Percentiles rank a stretch among this genome's conserved stretches.
Conservation (phyloP, 352 stramenopile genomes). For the Phytophthora macrochlamydospora region DNA sequence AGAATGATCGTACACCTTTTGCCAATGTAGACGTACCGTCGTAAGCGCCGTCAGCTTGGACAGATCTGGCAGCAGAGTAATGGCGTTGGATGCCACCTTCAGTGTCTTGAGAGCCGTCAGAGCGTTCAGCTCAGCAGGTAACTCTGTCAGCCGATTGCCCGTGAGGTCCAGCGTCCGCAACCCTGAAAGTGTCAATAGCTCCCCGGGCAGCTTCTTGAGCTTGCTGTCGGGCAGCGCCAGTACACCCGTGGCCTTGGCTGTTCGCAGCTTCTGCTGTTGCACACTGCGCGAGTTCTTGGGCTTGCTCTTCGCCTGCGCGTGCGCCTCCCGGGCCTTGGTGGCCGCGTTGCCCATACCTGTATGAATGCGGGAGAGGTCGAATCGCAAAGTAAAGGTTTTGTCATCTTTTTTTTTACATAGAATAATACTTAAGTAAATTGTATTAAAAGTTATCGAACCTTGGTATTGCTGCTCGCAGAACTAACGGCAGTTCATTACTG, state of each 20-base stretch:
- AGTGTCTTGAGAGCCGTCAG: slow-evolving; percentile 73
- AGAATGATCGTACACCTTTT: background rate
- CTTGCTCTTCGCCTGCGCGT: slow-evolving; percentile 76
- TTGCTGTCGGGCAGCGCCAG: slow-evolving; percentile 77
- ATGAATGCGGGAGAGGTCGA: background rate
- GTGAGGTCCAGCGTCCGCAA: slow-evolving; percentile 80
- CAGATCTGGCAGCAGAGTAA: slow-evolving; percentile 67
- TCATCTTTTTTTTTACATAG: background rate
- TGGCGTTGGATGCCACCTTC: slow-evolving; percentile 67
- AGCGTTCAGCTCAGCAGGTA: slow-evolving; percentile 44
- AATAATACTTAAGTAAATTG: background rate
- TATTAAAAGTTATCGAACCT: background rate
- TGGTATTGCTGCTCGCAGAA: too few relatives aligned
- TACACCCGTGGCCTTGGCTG: slow-evolving; percentile 62
- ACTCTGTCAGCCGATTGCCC: slow-evolving; percentile 60
- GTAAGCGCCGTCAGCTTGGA: slow-evolving; percentile 69
- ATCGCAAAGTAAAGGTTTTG: background rate
- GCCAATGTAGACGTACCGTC: slow-evolving; percentile 44
- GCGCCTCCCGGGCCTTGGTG: slow-evolving; percentile 71
- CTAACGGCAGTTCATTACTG: too few relatives aligned
- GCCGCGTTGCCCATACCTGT: slow-evolving; percentile 62
- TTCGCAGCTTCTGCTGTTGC: slow-evolving; percentile 80
- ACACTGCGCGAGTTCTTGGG: slow-evolving; percentile 79
- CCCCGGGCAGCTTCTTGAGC: slow-evolving; percentile 70
- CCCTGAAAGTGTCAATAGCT: slow-evolving; percentile 53